Conservation (phyloP, 148 eudicot species). For the Chenopodium album region DNA sequence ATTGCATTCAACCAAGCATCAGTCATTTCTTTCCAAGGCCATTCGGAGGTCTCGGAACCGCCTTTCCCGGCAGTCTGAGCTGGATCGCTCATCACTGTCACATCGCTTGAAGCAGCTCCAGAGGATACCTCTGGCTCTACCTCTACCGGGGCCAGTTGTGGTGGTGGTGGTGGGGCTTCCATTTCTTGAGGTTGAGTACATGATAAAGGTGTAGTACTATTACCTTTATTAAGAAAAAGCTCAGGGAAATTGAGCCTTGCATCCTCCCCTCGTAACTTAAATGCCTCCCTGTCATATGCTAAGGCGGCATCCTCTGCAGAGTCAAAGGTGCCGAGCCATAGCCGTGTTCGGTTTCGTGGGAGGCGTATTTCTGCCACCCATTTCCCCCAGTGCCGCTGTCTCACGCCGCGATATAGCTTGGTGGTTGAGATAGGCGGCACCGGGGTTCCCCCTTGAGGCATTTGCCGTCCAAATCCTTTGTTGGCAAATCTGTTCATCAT, state of each 20-base stretch:
- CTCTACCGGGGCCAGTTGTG: constrained; percentile 1
- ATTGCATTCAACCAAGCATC: constrained; percentile 77
- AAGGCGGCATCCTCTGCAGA: constrained; percentile 79
- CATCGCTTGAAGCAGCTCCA: constrained; percentile 26
- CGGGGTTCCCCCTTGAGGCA: constrained; percentile 16
- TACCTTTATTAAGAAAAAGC: constrained; percentile 42
- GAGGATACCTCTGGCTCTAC: constrained; percentile 29
- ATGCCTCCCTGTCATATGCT: constrained; percentile 84
- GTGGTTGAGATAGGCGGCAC: constrained; percentile 37
- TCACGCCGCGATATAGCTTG: constrained; percentile 71
- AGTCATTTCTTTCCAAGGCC: constrained; percentile 68
- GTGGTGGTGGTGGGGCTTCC: neutral
- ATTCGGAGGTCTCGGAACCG: constrained; percentile 35
- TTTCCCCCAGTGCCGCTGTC: constrained; percentile 91
- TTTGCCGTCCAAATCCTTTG: constrained; percentile 33
- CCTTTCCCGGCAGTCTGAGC: constrained; percentile 18
- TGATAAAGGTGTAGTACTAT: neutral
- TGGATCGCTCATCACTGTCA: constrained; percentile 21
- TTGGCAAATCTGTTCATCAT: constrained; percentile 45
- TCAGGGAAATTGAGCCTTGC: constrained; percentile 79
- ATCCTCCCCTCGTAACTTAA: constrained; percentile 61
- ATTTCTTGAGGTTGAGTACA: neutral
- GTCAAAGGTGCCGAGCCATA: constrained; percentile 86
- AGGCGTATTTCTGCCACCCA: constrained; percentile 94
- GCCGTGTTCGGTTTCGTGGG: constrained; percentile 61